Base-by-base conservation (phyloP, 805 yeast species). In the Candida broadrunensis region DNA sequence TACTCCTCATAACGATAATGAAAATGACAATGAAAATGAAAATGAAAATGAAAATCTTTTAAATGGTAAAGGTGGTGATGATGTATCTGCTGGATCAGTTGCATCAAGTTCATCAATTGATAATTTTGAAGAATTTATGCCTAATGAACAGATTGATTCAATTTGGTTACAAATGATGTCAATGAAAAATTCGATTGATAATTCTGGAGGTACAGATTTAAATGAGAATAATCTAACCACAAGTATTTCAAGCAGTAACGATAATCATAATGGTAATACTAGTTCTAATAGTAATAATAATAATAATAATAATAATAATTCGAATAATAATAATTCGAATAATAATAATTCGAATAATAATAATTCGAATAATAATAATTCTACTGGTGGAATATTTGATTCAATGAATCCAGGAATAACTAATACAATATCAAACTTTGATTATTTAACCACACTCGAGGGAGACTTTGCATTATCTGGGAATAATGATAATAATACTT, bases 161-260 rank as follows among this genome's bases (percentile, higher is more conserved):
- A 41, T 53, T 26, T 53, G 58, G 58, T 19, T 53, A 17, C 49
- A 46, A 40, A 40, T 44, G 47, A 42, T 38, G 44, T 40, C 41
- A 29, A 38, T 40, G 35, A 44, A 40, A 33, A 41, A 44, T 35
- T 36, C 34, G 5, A n/a, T n/a, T n/a, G n/a, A n/a, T n/a, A n/a
- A n/a, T n/a, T n/a, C n/a, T n/a, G n/a, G n/a, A n/a, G n/a, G n/a
- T n/a, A n/a, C n/a, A n/a, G n/a, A n/a, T n/a, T n/a, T n/a, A n/a
- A n/a, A n/a, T n/a, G n/a, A n/a, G n/a, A n/a, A n/a, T n/a, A n/a
- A n/a, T n/a, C n/a, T n/a, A n/a, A 27, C 11, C 8, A 35, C 23
- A 27, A 21, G 16, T 21, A 8, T 23, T 19, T 8, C 3, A 5
- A 17, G 12, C 7, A 17, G 17, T 16, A 5, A 24, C 18, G 16